These are phyloP conservation scores for Cucurbita pepo DNA, from an alignment of 306 rosid genomes.

Conservation along the genomic window DNA sequence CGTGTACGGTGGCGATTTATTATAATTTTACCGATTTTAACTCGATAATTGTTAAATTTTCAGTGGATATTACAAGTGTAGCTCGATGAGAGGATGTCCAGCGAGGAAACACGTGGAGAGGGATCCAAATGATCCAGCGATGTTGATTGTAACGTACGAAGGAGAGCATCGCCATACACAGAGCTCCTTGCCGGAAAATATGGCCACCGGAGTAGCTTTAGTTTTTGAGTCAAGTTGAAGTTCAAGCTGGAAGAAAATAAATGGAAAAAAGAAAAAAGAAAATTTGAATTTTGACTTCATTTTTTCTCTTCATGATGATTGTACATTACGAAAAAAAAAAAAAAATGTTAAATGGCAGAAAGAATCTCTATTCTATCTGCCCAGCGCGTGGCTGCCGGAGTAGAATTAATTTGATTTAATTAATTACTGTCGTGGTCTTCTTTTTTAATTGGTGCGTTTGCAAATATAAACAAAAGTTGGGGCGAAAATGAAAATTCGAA, in stretches of 20 bases:
- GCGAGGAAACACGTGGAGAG: slow-evolving; percentile 94
- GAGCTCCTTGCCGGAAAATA: slow-evolving; percentile 40
- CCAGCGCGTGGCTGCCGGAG: background rate
- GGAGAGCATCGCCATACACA: slow-evolving; percentile 70
- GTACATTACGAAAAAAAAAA: background rate
- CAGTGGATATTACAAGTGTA: slow-evolving; percentile 82
- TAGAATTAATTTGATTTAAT: background rate
- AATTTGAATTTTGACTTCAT: background rate
- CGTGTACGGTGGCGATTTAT: background rate
- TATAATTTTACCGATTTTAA: background rate
- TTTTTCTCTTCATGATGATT: background rate
- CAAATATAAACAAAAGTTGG: background rate
- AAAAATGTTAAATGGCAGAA: background rate
- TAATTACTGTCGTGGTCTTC: background rate
- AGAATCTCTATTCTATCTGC: background rate
- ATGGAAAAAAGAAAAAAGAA: background rate
- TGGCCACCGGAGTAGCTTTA: slow-evolving; percentile 23
- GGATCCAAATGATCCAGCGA: slow-evolving; percentile 55
- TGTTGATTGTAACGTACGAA: slow-evolving; percentile 81
- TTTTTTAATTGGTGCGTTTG: background rate
- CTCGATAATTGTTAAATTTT: background rate
- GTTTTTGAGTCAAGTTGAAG: slow-evolving; percentile 40
- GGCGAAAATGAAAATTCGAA: background rate
- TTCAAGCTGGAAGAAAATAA: slow-evolving; percentile 1
- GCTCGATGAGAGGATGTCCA: slow-evolving; percentile 66